Conservation (phyloP, 371 early-diverging fungal species). For the Syncephalis plumigaleata region DNA sequence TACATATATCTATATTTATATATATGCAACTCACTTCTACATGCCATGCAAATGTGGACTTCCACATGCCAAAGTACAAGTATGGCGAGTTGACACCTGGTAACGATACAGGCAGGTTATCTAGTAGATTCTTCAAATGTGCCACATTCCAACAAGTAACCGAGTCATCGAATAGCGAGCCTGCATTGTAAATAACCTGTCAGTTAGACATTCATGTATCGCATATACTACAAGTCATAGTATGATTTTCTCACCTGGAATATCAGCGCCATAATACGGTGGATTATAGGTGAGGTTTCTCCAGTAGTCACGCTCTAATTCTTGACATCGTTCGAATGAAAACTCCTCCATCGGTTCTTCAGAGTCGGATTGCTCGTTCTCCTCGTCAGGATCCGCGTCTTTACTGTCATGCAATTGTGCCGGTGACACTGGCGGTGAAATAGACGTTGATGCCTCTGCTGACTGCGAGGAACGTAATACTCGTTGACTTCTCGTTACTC, state of each 20-base stretch:
- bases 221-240: too few species aligned
- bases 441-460: background rate
- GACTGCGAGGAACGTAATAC: background rate
- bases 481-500: too few species aligned
- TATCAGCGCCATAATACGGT: slow-evolving; percentile 90
- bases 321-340: slow-evolving; percentile 37
- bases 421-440: background rate
- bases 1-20: too few species aligned
- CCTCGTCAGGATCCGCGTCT: background rate
- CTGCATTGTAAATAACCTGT: background rate
- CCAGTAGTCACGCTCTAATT: slow-evolving; percentile 84
- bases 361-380: background rate
- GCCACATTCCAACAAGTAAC: slow-evolving; percentile 62
- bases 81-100: slow-evolving; percentile 95
- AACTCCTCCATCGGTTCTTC: too few species aligned
- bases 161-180: slow-evolving; percentile 28
- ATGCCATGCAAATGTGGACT: slow-evolving; percentile 95
- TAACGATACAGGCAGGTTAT: slow-evolving; percentile 38
- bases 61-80: slow-evolving; percentile 96
- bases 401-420: slow-evolving; percentile 5
- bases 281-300: slow-evolving; percentile 62
- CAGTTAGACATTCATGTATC: too few species aligned
- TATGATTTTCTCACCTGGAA: slow-evolving; percentile 49
- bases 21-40: slow-evolving; percentile 34
- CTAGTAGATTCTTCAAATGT: slow-evolving; percentile 57